Conservation (phyloP, 2,329 filamentous ascomycete species). For the Calonectria leucothoes region DNA sequence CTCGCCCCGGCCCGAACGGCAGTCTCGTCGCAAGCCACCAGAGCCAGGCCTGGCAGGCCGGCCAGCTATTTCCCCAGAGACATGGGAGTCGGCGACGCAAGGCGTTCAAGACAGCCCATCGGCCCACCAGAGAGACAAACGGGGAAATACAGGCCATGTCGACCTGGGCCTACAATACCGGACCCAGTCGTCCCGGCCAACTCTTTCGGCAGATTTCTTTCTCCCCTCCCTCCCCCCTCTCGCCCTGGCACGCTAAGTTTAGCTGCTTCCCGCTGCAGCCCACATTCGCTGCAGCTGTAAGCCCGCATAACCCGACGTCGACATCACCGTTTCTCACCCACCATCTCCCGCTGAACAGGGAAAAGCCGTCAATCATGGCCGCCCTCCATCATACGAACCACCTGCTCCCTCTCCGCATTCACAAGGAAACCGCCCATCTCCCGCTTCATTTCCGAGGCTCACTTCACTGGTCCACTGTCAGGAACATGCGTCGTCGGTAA, state of each 20-base stretch:
- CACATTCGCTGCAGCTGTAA: not conserved
- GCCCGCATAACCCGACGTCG: not conserved
- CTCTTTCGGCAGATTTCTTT: slow-evolving; percentile 15
- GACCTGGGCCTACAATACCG: slow-evolving; percentile 8
- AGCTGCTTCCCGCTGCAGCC: not conserved
- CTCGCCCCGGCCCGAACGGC: slow-evolving; percentile 2
- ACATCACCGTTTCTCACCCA: slow-evolving; percentile 13
- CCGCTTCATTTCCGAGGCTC: slow-evolving; percentile 19
- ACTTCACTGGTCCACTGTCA: not conserved
- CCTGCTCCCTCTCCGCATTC: slow-evolving; percentile 19
- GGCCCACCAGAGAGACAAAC: slow-evolving; percentile 2
- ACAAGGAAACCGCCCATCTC: slow-evolving; percentile 11
- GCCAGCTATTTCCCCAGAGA: not conserved
- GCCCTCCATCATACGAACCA: slow-evolving; percentile 17
- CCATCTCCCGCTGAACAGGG: slow-evolving; percentile 10
- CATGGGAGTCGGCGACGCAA: not conserved
- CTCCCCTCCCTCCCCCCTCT: not conserved
- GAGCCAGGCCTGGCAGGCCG: not conserved
- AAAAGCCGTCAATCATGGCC: not conserved
- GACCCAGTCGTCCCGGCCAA: slow-evolving; percentile 15
- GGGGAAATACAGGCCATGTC: slow-evolving; percentile 19
- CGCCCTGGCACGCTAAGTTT: not conserved
- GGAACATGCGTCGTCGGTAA: slow-evolving; percentile 11
- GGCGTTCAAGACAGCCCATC: slow-evolving; percentile 1
- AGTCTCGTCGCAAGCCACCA: not conserved